phyloP scores from a whole-genome alignment of 73 alveolate species.

The Paramecium bursaria region DNA sequence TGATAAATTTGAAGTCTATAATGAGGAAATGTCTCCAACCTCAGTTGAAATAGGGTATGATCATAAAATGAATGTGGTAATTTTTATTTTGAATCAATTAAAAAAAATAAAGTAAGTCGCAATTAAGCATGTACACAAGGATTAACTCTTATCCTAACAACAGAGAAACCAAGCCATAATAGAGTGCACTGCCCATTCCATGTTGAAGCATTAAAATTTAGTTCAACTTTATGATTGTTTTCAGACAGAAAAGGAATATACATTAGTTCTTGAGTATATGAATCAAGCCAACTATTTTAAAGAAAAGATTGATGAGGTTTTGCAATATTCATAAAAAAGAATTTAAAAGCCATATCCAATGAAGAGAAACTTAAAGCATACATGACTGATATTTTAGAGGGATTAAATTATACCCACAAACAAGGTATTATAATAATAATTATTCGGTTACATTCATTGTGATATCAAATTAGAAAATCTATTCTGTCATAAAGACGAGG shows the following conservation, averaged over 20 bases:
- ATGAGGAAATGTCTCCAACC: conserved; percentile 70
- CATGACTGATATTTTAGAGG: conserved; percentile 74
- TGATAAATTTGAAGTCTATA: conserved; percentile 59
- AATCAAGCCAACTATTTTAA: conserved; percentile 74
- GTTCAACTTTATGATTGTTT: conserved; percentile 75
- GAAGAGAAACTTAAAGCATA: conserved; percentile 70
- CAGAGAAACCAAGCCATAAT: conserved; percentile 21
- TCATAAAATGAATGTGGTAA: conserved; percentile 37
- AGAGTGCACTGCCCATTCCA: conserved; percentile 78
- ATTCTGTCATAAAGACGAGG: conserved; percentile 74
- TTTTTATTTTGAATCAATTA: too few species aligned
- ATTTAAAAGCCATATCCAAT: conserved; percentile 61
- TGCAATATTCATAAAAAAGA: background rate
- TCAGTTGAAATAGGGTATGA: conserved; percentile 63
- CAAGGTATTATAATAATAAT: conserved; percentile 54
- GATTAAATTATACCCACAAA: conserved; percentile 75
- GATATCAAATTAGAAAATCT: conserved; percentile 81
- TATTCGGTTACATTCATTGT: conserved; percentile 75
- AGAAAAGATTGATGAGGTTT: conserved; percentile 70
- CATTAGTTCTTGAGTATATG: conserved; percentile 72
- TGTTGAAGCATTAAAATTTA: conserved; percentile 69
- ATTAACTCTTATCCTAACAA: background rate
- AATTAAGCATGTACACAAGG: conserved; percentile 27
- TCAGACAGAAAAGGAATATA: conserved; percentile 69
- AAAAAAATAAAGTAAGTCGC: conserved; percentile 18